Evolutionary conservation across 202 grass and related monocot genomes (phyloP), one percentile per base, ranked within the genome.

Genomic region (Zoysia matrella): DNA sequence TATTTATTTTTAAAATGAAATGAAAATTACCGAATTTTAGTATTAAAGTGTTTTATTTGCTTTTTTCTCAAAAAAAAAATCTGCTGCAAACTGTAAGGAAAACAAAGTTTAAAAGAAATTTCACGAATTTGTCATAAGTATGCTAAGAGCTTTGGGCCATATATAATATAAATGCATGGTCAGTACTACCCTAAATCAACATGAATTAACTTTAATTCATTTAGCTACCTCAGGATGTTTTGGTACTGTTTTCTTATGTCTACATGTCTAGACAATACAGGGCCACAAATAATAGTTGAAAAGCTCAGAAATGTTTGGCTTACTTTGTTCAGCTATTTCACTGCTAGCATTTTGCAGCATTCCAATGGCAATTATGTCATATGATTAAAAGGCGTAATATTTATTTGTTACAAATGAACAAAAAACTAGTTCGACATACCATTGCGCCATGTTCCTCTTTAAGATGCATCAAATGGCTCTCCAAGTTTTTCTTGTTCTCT

Each of bases 391-490:
- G 58, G 13, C 30, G 48, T 30, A 15, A 68, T 41, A 52, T 70
- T 80, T 16, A 84, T 54, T 76, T 85, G 14, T 65, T 81, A 75
- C 14, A 60, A 85, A 67, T 67, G 47, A 56, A 82, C 52, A 89
- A 76, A 89, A 3, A 85, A 82, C 22, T 78, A 42, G 47, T 53
- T 73, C 8, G 72, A 63, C 89, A 22, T 88, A 95, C 95, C 84
- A 87, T 88, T 83, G 50, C 6, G 15, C 67, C 82, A 87, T 98
- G 87, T 62, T 93, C 90, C 73, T 98, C 95, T 73, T 89, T 91
- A 84, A 93, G 65, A 80, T 13, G 18, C 74, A 80, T 82, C 82
- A 95, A 85, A 76, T 81, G 75, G 46, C 52, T 86, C 69, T 98
- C 78, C 0, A 86, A 88, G 67, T 98, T 90, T 77, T 86, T 73